phyloP scores from a whole-genome alignment of 2,329 filamentous ascomycete species.

The Leptographium wingfieldii region DNA sequence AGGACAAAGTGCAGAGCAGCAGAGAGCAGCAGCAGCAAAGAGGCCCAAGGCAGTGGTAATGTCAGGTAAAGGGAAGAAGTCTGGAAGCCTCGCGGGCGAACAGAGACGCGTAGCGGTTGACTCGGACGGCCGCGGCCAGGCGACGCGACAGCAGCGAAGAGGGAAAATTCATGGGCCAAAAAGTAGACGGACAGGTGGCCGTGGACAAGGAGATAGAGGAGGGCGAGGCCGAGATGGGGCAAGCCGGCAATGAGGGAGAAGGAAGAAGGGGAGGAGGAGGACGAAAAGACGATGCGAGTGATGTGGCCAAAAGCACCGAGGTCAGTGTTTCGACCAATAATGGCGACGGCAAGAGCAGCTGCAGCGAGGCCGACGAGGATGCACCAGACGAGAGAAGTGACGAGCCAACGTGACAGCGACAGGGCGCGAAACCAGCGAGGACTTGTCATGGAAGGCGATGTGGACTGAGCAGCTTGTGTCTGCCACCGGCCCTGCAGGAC shows the following conservation, averaged over 20 bases:
- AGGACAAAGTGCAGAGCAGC: constrained; percentile 31
- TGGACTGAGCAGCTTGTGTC: not conserved
- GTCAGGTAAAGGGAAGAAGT: constrained; percentile 36
- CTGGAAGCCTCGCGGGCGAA: constrained; percentile 30
- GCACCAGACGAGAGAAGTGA: constrained; percentile 27
- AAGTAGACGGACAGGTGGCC: constrained; percentile 33
- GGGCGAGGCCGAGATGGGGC: constrained; percentile 34
- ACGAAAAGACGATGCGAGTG: constrained; percentile 19
- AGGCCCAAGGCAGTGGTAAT: constrained; percentile 32
- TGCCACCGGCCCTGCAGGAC: constrained; percentile 27
- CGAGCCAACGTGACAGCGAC: constrained; percentile 28
- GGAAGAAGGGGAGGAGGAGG: constrained; percentile 14
- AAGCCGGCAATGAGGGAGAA: constrained; percentile 28
- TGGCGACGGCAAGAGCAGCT: constrained; percentile 25
- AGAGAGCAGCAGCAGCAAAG: constrained; percentile 31
- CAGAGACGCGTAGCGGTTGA: constrained; percentile 31
- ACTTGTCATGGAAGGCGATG: not conserved
- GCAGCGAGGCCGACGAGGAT: constrained; percentile 24
- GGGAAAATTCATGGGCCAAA: constrained; percentile 36
- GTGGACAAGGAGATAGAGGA: constrained; percentile 35
- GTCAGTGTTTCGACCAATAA: constrained; percentile 11
- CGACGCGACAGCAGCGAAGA: constrained; percentile 21
- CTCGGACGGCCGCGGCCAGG: constrained; percentile 12
- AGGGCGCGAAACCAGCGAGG: constrained; percentile 31
- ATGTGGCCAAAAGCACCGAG: constrained; percentile 27